phyloP scores from a whole-genome alignment of 495 filamentous ascomycete genomes.

The Penicillium canescens region DNA sequence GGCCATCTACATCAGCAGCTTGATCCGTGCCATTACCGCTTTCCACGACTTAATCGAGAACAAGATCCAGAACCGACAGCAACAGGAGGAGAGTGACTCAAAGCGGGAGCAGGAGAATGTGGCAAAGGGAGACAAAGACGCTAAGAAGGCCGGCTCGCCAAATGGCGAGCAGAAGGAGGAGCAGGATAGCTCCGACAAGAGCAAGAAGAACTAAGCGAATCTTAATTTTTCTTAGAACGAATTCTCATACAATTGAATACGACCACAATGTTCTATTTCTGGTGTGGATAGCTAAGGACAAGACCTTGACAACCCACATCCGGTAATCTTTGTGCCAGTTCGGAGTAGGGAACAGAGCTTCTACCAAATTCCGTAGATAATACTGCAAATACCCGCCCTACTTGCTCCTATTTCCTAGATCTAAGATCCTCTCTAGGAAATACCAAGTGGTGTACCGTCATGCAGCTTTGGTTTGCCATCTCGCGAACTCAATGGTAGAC shows the following conservation, averaged over 20 bases:
- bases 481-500: too few relatives aligned
- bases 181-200: constrained; percentile 61
- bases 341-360: too few relatives aligned
- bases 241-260: constrained; percentile 28
- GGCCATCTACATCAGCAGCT: constrained; percentile 91
- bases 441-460: too few relatives aligned
- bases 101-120: constrained; percentile 70
- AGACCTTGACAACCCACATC: not conserved
- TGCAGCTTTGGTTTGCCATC: too few relatives aligned
- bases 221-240: constrained; percentile 13
- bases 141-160: constrained; percentile 56
- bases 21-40: constrained; percentile 96
- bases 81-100: constrained; percentile 90
- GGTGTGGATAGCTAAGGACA: not conserved
- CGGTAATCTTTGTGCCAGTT: too few relatives aligned
- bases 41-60: constrained; percentile 99
- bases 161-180: constrained; percentile 68
- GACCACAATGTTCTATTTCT: constrained; percentile 14
- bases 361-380: too few relatives aligned
- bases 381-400: too few relatives aligned
- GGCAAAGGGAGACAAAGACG: constrained; percentile 64
- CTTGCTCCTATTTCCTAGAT: too few relatives aligned
- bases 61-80: constrained; percentile 98
- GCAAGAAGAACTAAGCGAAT: constrained; percentile 50
- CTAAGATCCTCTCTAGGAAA: too few relatives aligned